Conservation (phyloP, 2,329 filamentous ascomycete species). For the Myrmaecium sp. region DNA sequence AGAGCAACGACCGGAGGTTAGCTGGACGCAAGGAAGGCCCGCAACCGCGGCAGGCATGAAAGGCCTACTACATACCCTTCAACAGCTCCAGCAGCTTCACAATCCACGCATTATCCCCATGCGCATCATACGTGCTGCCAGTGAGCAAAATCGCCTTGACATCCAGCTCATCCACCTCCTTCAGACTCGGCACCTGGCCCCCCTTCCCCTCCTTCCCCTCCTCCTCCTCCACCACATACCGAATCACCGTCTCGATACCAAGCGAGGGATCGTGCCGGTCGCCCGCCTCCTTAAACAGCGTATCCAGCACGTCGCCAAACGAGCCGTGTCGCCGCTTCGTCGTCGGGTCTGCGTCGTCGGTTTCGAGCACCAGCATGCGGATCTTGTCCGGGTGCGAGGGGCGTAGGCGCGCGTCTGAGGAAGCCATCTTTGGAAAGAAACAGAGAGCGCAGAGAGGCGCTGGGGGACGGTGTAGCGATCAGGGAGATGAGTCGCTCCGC, state of each 20-base stretch:
- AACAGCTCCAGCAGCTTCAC: constrained; percentile 27
- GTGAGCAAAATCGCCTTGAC: constrained; percentile 29
- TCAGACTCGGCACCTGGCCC: constrained; percentile 27
- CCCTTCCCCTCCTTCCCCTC: constrained; percentile 30
- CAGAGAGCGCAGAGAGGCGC: too few species aligned
- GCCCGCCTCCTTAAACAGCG: constrained; percentile 35
- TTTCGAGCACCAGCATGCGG: constrained; percentile 40
- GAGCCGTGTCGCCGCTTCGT: constrained; percentile 32
- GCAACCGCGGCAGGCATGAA: neutral
- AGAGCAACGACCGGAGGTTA: too few species aligned
- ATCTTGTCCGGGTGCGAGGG: constrained; percentile 18
- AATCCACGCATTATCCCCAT: constrained; percentile 29
- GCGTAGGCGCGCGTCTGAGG: constrained; percentile 9
- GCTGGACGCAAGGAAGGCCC: too few species aligned
- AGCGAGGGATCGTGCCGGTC: constrained; percentile 35
- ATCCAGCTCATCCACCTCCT: constrained; percentile 30
- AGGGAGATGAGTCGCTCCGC: too few species aligned
- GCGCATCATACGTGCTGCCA: constrained; percentile 31
- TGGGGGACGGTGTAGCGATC: too few species aligned
- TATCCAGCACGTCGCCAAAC: constrained; percentile 37
- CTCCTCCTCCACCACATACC: constrained; percentile 43
- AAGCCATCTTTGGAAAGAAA: too few species aligned
- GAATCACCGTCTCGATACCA: constrained; percentile 36
- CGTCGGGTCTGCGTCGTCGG: constrained; percentile 37
- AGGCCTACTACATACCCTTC: constrained; percentile 16